Percentiles rank a stretch among this genome's conserved stretches.
Conservation (phyloP, 352 stramenopile species). For the Phytopythium sindhum region DNA sequence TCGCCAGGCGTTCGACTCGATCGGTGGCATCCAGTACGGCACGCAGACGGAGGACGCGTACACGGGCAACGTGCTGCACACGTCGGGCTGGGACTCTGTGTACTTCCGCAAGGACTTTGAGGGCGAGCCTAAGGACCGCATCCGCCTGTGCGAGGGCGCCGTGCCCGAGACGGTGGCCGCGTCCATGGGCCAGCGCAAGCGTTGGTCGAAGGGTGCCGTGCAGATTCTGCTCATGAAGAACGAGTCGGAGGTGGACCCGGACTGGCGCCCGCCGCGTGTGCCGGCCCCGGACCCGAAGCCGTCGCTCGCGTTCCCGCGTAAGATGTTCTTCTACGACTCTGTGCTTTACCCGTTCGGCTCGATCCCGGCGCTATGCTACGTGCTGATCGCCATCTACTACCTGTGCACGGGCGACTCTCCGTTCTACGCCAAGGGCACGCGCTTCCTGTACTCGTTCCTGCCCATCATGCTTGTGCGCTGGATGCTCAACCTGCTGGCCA, state of each 20-base stretch:
- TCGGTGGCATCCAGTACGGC: slow-evolving; percentile 88
- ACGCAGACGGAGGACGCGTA: slow-evolving; percentile 90
- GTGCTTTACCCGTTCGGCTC: slow-evolving; percentile 88
- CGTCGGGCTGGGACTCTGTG: slow-evolving; percentile 79
- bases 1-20: slow-evolving; percentile 86
- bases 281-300: slow-evolving; percentile 81
- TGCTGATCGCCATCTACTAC: slow-evolving; percentile 84
- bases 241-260: slow-evolving; percentile 85
- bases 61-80: slow-evolving; percentile 84
- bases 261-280: slow-evolving; percentile 82
- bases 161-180: slow-evolving; percentile 82
- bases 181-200: slow-evolving; percentile 84
- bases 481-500: slow-evolving; percentile 82
- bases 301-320: slow-evolving; percentile 73
- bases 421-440: slow-evolving; percentile 78
- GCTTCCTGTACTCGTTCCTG: slow-evolving; percentile 88
- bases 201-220: slow-evolving; percentile 87
- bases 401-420: slow-evolving; percentile 79
- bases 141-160: slow-evolving; percentile 79
- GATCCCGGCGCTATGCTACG: slow-evolving; percentile 82
- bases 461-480: slow-evolving; percentile 74
- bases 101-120: slow-evolving; percentile 92
- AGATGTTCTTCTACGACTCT: slow-evolving; percentile 91
- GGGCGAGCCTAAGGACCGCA: slow-evolving; percentile 80
- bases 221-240: slow-evolving; percentile 90